Conservation (phyloP, 2,329 filamentous ascomycete species). For the Aspergillus caelatus region DNA sequence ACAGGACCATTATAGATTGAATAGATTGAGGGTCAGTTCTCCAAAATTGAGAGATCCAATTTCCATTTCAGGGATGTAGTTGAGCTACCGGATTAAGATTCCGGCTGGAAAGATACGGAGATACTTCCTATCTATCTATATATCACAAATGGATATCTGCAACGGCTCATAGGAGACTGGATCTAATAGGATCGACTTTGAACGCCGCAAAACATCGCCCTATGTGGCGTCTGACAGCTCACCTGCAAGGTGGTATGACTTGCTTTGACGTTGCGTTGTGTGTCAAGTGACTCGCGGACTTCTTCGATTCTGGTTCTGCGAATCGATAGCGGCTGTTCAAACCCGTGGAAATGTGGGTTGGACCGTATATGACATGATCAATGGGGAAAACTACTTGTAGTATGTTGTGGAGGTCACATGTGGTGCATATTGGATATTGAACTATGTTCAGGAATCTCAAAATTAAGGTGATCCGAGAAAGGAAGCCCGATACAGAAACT, state of each 20-base stretch:
- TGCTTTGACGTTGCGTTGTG: slow-evolving; percentile 7
- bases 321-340: not conserved
- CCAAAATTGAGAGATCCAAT: slow-evolving; percentile 1
- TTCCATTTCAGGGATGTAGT: not conserved
- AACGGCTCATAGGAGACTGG: not conserved
- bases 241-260: slow-evolving; percentile 16
- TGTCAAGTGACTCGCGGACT: slow-evolving; percentile 4
- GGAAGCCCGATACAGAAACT: not conserved
- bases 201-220: not conserved
- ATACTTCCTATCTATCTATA: slow-evolving; percentile 1
- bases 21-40: not conserved
- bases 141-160: not conserved
- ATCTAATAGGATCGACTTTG: not conserved
- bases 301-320: not conserved
- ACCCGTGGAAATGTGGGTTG: too few species aligned
- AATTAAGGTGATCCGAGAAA: slow-evolving; percentile 1
- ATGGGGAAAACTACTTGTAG: not conserved
- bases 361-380: not conserved
- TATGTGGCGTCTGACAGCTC: slow-evolving; percentile 17
- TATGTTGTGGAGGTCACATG: not conserved
- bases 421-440: not conserved
- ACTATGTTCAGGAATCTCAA: not conserved
- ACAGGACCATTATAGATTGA: not conserved
- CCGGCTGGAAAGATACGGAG: not conserved
- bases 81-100: not conserved